A percentile compares a stretch with the other conserved stretches of the same genome.
Conservation (phyloP, 805 yeast species). For the Ogataea philodendri region DNA sequence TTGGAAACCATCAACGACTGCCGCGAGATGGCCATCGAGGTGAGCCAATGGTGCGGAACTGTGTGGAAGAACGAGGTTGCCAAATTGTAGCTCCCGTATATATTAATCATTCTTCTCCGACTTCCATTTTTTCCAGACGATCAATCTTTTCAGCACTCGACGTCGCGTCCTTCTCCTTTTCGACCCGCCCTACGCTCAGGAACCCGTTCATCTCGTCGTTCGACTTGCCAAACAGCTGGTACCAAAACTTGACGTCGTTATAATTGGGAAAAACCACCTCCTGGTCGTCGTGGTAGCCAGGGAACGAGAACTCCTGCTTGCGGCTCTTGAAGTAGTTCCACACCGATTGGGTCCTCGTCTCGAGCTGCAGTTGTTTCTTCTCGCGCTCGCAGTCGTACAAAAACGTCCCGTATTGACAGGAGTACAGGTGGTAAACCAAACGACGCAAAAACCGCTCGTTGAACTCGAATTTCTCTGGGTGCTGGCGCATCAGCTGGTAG, state of each 20-base stretch:
- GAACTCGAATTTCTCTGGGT: constrained; percentile 75
- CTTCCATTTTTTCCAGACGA: constrained; percentile 7
- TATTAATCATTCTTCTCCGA: constrained; percentile 2
- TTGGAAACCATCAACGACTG: constrained; percentile 58
- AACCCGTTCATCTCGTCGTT: constrained; percentile 60
- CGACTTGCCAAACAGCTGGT: constrained; percentile 72
- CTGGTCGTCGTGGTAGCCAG: constrained; percentile 41
- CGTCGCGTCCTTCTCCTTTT: constrained; percentile 1
- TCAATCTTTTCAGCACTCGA: constrained; percentile 1
- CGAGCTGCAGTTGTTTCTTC: constrained; percentile 41
- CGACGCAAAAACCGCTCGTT: constrained; percentile 86
- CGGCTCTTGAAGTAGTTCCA: constrained; percentile 94
- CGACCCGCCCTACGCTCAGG: constrained; percentile 9
- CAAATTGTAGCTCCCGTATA: constrained; percentile 42
- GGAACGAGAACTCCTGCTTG: constrained; percentile 62
- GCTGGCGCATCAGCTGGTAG: constrained; percentile 71
- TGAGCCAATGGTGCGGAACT: constrained; percentile 74
- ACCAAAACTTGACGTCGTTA: constrained; percentile 81
- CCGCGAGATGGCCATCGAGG: constrained; percentile 58
- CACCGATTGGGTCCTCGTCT: constrained; percentile 63
- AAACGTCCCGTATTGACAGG: constrained; percentile 95
- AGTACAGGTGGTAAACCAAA: constrained; percentile 80
- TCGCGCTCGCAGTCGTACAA: constrained; percentile 73
- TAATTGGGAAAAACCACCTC: constrained; percentile 59
- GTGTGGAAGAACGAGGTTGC: constrained; percentile 59